Evolutionary conservation across 2,329 filamentous ascomycete genomes (phyloP).

Genomic region (Fusarium piperis): DNA sequence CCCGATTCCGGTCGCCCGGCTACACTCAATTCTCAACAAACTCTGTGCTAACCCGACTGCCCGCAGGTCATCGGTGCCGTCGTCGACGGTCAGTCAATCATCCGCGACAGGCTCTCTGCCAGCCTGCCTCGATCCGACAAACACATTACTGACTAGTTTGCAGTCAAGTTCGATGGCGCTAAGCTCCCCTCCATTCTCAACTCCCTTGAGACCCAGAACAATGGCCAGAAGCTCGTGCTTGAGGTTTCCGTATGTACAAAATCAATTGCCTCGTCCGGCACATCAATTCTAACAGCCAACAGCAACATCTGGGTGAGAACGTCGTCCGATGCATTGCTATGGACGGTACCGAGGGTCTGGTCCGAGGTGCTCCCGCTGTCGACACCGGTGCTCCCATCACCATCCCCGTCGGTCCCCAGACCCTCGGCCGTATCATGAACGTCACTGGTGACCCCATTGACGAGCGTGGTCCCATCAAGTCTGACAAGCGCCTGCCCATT

Average conservation of each 20-base stretch:
- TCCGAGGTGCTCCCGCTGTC: slow-evolving; percentile 84
- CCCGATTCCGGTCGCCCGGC: slow-evolving; percentile 38
- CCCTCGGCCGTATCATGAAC: slow-evolving; percentile 99
- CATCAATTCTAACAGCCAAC: slow-evolving; percentile 50
- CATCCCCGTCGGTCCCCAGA: slow-evolving; percentile 92
- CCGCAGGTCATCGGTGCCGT: slow-evolving; percentile 96
- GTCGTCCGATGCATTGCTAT: slow-evolving; percentile 99
- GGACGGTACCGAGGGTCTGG: slow-evolving; percentile 99
- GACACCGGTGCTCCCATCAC: slow-evolving; percentile 97
- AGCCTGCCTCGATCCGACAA: slow-evolving; percentile 6
- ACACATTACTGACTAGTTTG: slow-evolving; percentile 43
- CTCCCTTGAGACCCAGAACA: slow-evolving; percentile 90
- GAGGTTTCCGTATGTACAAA: slow-evolving; percentile 85
- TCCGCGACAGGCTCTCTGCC: slow-evolving; percentile 16
- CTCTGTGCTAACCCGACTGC: slow-evolving; percentile 35
- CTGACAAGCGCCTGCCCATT: slow-evolving; percentile 86
- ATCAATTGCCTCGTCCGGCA: slow-evolving; percentile 1
- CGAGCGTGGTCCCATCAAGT: slow-evolving; percentile 98
- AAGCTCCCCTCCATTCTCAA: slow-evolving; percentile 98
- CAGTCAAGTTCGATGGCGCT: slow-evolving; percentile 96
- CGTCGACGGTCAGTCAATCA: slow-evolving; percentile 83
- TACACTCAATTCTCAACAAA: slow-evolving; percentile 16
- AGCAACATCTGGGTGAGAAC: slow-evolving; percentile 99
- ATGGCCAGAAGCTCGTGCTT: slow-evolving; percentile 91
- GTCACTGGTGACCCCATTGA: slow-evolving; percentile 99